phyloP scores from a whole-genome alignment of 2,329 filamentous ascomycete genomes.

The Pseudogymnoascus pannorum region DNA sequence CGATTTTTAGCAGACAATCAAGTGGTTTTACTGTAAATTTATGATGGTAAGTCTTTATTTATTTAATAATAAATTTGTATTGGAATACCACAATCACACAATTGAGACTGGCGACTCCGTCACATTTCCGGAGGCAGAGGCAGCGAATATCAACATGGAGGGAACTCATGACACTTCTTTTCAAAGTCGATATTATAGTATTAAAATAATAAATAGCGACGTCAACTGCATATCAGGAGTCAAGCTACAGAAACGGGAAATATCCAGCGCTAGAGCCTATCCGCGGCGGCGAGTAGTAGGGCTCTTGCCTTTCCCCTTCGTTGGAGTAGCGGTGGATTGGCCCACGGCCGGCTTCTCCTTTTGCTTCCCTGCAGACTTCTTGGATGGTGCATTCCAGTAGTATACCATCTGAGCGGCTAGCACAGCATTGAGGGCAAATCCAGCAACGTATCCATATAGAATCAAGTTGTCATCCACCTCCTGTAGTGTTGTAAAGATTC shows the following conservation, averaged over 20 bases:
- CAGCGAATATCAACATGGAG: not conserved
- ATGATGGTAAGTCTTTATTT: not conserved
- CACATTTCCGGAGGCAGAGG: too few species aligned
- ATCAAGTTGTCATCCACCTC: slow-evolving; percentile 97
- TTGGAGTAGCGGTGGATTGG: not conserved
- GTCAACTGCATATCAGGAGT: slow-evolving; percentile 8
- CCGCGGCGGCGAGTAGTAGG: slow-evolving; percentile 8
- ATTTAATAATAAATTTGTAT: not conserved
- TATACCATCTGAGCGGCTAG: slow-evolving; percentile 87
- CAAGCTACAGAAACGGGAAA: not conserved
- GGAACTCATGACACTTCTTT: not conserved
- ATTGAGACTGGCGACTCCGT: not conserved
- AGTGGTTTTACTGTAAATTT: not conserved
- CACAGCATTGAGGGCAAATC: slow-evolving; percentile 81
- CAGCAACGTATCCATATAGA: slow-evolving; percentile 87
- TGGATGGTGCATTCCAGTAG: slow-evolving; percentile 76
- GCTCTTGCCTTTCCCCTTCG: slow-evolving; percentile 1
- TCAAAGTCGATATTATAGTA: slow-evolving; percentile 9
- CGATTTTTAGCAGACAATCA: too few species aligned
- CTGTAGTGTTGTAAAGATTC: slow-evolving; percentile 95
- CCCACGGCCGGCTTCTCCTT: slow-evolving; percentile 21
- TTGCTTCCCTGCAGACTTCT: slow-evolving; percentile 40
- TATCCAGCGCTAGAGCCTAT: not conserved
- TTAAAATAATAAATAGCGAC: slow-evolving; percentile 9
- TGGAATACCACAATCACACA: not conserved